Evolutionary conservation across 2,329 filamentous ascomycete genomes (phyloP), one percentile per base, ranked within the genome.

Genomic region (Cordyceps militaris): DNA sequence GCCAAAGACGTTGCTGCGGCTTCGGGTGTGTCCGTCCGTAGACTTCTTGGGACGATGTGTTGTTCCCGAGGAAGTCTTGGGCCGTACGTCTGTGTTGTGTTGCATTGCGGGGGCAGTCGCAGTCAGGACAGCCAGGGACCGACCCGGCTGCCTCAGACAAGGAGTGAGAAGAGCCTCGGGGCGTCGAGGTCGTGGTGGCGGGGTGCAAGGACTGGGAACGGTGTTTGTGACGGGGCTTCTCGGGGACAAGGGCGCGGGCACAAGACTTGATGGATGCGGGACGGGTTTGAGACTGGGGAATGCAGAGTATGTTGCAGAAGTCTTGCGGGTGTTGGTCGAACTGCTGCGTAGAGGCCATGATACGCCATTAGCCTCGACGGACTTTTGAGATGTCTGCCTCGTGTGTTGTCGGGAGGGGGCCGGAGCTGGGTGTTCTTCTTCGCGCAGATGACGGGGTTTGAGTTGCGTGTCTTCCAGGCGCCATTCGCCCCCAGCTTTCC

Each of bases 241-340:
- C 47, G n/a, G 61, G 16, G 36, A 50, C 2, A 57, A 46, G 8
- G 46, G 36, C 9, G 36, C 7, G 9, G 54, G 26, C 4, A 43
- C 26, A 16, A 42, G 46, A 16, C 44, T 34, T 4, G 44, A 19
- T 2, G 19, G 16, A 2, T 7, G 24, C 11, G 43, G 54, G 1
- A 9, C n/a, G 49, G 46, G 42, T 13, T 30, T 47, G 10, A 52
- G 9, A 26, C 40, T 76, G 5, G 75, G 75, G 59, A 76, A 77
- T 40, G 75, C 68, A 1, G 75, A 76, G 59, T 76, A 76, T 3
- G 69, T 71, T 19, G 68, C 63, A 10, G 64, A 61, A 10, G 66
- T 59, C 60, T 66, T 69, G 43, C 63, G 61, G 19, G 44, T 60
- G 57, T 63, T 59, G 44, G n/a, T 19, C 10, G 11, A n/a, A 16